Percentiles rank a stretch among this genome's conserved stretches.
These are phyloP conservation scores for Colletotrichum kahawae DNA, from an alignment of 2,329 filamentous ascomycete genomes.

Conservation along the genomic window DNA sequence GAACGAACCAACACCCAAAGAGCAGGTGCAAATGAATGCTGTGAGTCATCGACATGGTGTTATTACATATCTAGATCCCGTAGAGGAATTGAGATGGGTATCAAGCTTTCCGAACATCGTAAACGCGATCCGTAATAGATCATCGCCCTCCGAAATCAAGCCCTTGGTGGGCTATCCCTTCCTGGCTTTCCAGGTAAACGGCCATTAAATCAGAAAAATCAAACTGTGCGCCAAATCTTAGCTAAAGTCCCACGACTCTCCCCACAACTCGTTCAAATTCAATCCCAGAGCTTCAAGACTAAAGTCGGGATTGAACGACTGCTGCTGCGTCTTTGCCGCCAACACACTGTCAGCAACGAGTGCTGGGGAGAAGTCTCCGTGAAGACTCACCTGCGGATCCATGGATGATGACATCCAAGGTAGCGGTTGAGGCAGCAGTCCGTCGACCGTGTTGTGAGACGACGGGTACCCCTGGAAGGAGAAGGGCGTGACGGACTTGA, in stretches of 20 bases:
- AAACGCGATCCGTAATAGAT: not conserved
- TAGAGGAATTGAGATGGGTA: constrained; percentile 19
- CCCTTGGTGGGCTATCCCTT: not conserved
- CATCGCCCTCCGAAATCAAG: not conserved
- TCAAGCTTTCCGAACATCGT: constrained; percentile 18
- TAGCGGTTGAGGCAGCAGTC: constrained; percentile 30
- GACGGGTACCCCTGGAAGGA: constrained; percentile 31
- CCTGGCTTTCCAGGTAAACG: not conserved
- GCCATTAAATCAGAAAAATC: not conserved
- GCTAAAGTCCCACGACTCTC: constrained; percentile 51
- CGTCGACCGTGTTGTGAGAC: constrained; percentile 18
- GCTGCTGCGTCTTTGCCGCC: constrained; percentile 32
- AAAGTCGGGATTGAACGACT: constrained; percentile 54
- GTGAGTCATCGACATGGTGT: constrained; percentile 6
- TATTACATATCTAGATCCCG: constrained; percentile 2
- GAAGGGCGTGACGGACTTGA: constrained; percentile 48
- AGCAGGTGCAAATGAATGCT: not conserved
- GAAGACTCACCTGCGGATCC: constrained; percentile 27
- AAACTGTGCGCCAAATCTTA: constrained; percentile 17
- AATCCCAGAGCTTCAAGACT: constrained; percentile 58
- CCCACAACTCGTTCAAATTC: constrained; percentile 62
- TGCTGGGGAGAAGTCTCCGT: constrained; percentile 19
- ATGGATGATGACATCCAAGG: constrained; percentile 36
- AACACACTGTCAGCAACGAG: constrained; percentile 21
- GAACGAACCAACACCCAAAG: not conserved